phyloP scores from a whole-genome alignment of 441 rosid genomes.

The Kokia cookei region DNA sequence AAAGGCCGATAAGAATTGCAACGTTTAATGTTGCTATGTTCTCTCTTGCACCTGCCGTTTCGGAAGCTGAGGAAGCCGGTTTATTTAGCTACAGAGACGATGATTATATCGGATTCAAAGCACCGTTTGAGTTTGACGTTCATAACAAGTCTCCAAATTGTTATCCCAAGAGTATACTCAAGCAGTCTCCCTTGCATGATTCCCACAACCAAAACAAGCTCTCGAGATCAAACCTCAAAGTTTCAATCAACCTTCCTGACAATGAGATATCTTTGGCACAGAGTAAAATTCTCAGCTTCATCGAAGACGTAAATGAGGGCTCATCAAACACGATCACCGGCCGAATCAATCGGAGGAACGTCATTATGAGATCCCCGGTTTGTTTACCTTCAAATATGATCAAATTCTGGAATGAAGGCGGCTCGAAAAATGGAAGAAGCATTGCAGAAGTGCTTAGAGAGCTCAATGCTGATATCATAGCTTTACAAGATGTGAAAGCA shows the following conservation, averaged over 20 bases:
- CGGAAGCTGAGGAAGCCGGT: slow-evolving; percentile 36
- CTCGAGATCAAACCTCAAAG: slow-evolving; percentile 46
- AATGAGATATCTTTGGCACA: slow-evolving; percentile 82
- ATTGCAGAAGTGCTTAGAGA: slow-evolving; percentile 73
- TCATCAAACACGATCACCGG: slow-evolving; percentile 24
- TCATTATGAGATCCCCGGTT: slow-evolving; percentile 74
- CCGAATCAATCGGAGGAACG: slow-evolving; percentile 43
- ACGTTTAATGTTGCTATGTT: slow-evolving; percentile 97
- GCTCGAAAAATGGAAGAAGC: slow-evolving; percentile 49
- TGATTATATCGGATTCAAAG: slow-evolving; percentile 10
- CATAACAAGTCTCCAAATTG: slow-evolving; percentile 15
- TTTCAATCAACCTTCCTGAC: slow-evolving; percentile 84
- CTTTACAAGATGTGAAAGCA: slow-evolving; percentile 90
- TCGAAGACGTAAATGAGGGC: slow-evolving; percentile 33
- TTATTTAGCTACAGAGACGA: slow-evolving; percentile 24
- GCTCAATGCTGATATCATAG: slow-evolving; percentile 72
- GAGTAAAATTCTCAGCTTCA: slow-evolving; percentile 37
- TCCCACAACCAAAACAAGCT: slow-evolving; percentile 16
- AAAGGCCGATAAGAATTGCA: slow-evolving; percentile 62
- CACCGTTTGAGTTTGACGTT: slow-evolving; percentile 13
- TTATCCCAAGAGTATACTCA: slow-evolving; percentile 70
- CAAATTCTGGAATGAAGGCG: slow-evolving; percentile 37
- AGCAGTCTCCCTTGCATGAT: slow-evolving; percentile 73
- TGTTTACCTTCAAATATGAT: slow-evolving; percentile 59
- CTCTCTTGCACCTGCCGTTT: slow-evolving; percentile 77